Evolutionary conservation across 2,329 filamentous ascomycete genomes (phyloP).

Genomic region (Zymoseptoria pseudotritici): DNA sequence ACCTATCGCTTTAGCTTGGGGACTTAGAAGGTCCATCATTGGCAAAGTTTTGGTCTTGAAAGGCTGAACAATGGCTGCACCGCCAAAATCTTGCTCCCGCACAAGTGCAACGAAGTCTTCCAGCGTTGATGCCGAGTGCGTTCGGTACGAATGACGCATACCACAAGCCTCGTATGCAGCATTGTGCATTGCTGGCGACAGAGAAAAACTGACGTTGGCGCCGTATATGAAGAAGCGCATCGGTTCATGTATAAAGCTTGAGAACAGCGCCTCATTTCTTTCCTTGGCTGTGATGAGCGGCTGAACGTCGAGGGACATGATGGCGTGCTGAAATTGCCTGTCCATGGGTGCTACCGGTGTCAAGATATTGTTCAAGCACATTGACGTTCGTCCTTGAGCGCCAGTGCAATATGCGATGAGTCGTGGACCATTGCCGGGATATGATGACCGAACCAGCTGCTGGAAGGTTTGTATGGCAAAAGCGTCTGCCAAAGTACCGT

Average conservation of each 20-base stretch:
- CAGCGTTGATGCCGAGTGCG: slow-evolving; percentile 55
- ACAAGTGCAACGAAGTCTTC: slow-evolving; percentile 54
- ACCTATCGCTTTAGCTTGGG: slow-evolving; percentile 66
- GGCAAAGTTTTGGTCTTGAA: slow-evolving; percentile 67
- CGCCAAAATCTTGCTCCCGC: slow-evolving; percentile 58
- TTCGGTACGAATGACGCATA: slow-evolving; percentile 61
- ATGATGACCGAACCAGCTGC: slow-evolving; percentile 35
- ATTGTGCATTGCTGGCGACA: slow-evolving; percentile 73
- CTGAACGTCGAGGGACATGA: background rate
- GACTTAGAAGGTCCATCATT: slow-evolving; percentile 58
- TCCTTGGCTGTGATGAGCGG: slow-evolving; percentile 54
- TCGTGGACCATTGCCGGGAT: slow-evolving; percentile 13
- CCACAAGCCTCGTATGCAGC: slow-evolving; percentile 59
- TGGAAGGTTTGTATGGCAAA: slow-evolving; percentile 52
- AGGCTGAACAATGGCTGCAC: slow-evolving; percentile 63
- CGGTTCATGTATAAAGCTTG: slow-evolving; percentile 58
- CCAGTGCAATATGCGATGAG: slow-evolving; percentile 49
- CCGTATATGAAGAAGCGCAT: slow-evolving; percentile 70
- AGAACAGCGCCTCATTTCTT: slow-evolving; percentile 58
- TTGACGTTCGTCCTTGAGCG: slow-evolving; percentile 54
- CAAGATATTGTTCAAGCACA: slow-evolving; percentile 58
- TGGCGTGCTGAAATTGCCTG: background rate
- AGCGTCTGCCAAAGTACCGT: slow-evolving; percentile 53
- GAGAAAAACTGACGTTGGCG: slow-evolving; percentile 62
- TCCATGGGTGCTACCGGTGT: slow-evolving; percentile 44